phyloP scores from a whole-genome alignment of 805 yeast genomes.

The Lachancea dasiensis region DNA sequence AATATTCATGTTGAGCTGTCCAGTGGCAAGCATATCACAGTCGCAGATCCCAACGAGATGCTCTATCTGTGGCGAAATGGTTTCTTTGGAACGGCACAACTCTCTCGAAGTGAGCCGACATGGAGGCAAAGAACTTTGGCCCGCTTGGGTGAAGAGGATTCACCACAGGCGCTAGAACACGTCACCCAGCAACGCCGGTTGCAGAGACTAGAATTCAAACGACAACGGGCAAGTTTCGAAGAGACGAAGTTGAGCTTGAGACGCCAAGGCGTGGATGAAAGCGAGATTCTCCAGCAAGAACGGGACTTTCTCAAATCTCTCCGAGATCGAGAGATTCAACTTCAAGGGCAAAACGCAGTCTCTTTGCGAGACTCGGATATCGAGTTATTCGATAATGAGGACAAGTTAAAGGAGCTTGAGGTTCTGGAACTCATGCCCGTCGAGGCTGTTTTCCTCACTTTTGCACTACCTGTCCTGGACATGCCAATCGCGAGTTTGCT shows the following conservation, averaged over 20 bases:
- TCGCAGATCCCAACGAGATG: constrained; percentile 44
- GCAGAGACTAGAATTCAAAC: constrained; percentile 68
- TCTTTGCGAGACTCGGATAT: constrained; percentile 35
- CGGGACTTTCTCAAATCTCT: constrained; percentile 28
- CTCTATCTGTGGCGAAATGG: constrained; percentile 70
- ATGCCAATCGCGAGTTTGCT: constrained; percentile 23
- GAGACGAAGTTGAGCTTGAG: constrained; percentile 38
- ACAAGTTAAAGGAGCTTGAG: constrained; percentile 24
- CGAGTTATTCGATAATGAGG: constrained; percentile 28
- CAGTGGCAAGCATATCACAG: constrained; percentile 30
- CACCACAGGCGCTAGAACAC: constrained; percentile 57
- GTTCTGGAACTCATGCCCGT: constrained; percentile 63
- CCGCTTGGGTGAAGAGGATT: constrained; percentile 37
- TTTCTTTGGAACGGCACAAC: constrained; percentile 87
- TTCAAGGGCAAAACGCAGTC: constrained; percentile 8
- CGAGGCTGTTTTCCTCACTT: constrained; percentile 66
- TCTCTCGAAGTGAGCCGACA: constrained; percentile 88
- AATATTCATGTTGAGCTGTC: constrained; percentile 30
- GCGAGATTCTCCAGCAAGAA: constrained; percentile 27
- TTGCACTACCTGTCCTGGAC: constrained; percentile 47
- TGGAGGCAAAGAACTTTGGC: constrained; percentile 68
- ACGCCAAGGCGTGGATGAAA: constrained; percentile 34
- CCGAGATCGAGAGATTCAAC: constrained; percentile 28
- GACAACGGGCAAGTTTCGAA: constrained; percentile 58
- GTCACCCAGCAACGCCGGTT: constrained; percentile 66